Conservation (phyloP, 2,329 filamentous ascomycete genomes). For the Colletotrichum sidae region DNA sequence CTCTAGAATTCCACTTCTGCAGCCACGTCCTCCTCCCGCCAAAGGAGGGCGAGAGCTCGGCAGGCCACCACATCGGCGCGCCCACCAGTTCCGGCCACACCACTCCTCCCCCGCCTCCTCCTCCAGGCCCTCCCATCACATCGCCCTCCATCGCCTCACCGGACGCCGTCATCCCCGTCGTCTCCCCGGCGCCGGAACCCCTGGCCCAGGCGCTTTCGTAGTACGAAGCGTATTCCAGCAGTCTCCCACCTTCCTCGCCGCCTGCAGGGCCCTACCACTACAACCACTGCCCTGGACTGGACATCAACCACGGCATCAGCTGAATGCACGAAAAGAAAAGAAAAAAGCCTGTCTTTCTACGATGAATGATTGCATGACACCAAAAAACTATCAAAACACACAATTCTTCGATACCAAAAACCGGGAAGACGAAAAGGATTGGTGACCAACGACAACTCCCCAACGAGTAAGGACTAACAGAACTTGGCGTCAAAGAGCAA, state of each 20-base stretch:
- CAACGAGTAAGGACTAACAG: no score
- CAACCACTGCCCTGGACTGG: no score
- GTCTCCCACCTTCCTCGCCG: not conserved
- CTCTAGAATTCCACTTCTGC: conserved; percentile 62
- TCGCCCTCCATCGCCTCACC: conserved; percentile 6
- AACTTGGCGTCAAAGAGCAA: not conserved
- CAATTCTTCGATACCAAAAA: conserved; percentile 8
- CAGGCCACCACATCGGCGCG: conserved; percentile 26
- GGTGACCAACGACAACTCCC: conserved; percentile 7
- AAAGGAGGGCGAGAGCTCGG: conserved; percentile 28
- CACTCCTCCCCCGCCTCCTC: conserved; percentile 24
- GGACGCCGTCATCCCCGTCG: no score
- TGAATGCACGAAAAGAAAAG: not conserved
- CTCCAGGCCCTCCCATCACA: conserved; percentile 11
- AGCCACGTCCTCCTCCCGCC: conserved; percentile 58
- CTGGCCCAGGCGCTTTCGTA: conserved; percentile 16
- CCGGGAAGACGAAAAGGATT: not conserved
- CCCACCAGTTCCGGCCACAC: conserved; percentile 34
- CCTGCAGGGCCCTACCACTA: no score
- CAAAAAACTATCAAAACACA: conserved; percentile 2
- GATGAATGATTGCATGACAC: conserved; percentile 30
- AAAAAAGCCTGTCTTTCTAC: conserved; percentile 1
- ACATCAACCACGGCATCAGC: not conserved
- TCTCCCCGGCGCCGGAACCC: not conserved
- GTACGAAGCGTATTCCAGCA: not conserved